Evolutionary conservation across 2,329 filamentous ascomycete species (phyloP).

Genomic region (Claviceps arundinis): DNA sequence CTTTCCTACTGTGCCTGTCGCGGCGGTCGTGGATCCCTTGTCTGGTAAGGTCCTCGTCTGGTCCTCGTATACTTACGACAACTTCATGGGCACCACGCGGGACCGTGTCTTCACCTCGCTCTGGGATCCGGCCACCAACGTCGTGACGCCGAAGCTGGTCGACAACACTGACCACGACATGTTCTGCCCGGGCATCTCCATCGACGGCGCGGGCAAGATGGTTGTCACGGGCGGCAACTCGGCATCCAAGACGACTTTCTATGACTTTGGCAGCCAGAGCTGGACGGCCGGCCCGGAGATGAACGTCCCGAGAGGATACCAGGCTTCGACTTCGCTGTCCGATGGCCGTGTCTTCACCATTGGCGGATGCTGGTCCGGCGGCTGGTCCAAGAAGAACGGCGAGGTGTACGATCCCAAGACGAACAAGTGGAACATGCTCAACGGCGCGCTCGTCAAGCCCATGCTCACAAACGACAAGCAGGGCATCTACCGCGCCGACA

Average conservation of each 20-base stretch:
- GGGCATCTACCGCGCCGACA: slow-evolving; percentile 32
- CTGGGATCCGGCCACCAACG: slow-evolving; percentile 8
- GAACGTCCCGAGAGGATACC: slow-evolving; percentile 36
- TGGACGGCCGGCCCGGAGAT: slow-evolving; percentile 30
- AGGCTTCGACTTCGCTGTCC: slow-evolving; percentile 34
- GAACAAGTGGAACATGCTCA: slow-evolving; percentile 33
- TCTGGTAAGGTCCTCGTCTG: slow-evolving; percentile 5
- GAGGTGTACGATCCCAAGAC: slow-evolving; percentile 36
- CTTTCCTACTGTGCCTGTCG: slow-evolving; percentile 22
- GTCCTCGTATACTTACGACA: slow-evolving; percentile 8
- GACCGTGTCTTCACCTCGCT: slow-evolving; percentile 9
- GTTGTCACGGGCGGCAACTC: slow-evolving; percentile 41
- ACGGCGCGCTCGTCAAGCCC: slow-evolving; percentile 28
- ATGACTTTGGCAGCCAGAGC: slow-evolving; percentile 21
- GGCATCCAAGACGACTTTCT: slow-evolving; percentile 34
- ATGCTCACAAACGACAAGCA: slow-evolving; percentile 37
- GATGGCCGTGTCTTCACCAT: slow-evolving; percentile 44
- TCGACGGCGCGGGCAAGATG: slow-evolving; percentile 33
- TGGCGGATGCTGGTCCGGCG: slow-evolving; percentile 40
- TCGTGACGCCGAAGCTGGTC: slow-evolving; percentile 15
- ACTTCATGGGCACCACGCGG: slow-evolving; percentile 5
- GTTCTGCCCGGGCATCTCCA: slow-evolving; percentile 37
- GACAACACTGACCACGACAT: slow-evolving; percentile 36
- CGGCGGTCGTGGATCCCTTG: slow-evolving; percentile 3
- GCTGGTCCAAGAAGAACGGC: slow-evolving; percentile 36